A percentile compares a stretch with the other conserved stretches of the same genome.
phyloP scores from a whole-genome alignment of 257 asterid species.

The Cordia subcordata region DNA sequence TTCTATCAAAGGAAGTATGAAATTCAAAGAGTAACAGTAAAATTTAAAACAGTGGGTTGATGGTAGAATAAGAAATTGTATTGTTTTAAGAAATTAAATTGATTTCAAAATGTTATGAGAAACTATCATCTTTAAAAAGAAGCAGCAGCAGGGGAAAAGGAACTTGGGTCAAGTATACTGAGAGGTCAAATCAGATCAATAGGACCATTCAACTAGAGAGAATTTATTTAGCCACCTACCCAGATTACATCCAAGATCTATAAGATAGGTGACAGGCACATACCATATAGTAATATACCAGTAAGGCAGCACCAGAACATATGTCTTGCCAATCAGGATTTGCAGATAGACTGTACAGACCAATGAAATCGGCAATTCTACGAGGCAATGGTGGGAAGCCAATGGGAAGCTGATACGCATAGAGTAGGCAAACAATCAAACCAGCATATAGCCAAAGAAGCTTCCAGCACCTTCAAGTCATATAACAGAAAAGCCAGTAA shows the following conservation, averaged over 20 bases:
- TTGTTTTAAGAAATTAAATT: too few relatives aligned
- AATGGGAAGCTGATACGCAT: conserved; percentile 80
- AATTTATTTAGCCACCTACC: background rate
- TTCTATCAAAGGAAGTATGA: too few relatives aligned
- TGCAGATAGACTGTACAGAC: conserved; percentile 61
- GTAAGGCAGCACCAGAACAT: conserved; percentile 69
- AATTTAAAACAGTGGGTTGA: background rate
- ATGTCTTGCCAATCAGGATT: conserved; percentile 71
- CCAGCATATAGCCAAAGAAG: conserved; percentile 86
- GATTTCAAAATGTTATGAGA: background rate
- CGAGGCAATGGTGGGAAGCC: conserved; percentile 46
- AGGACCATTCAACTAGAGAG: conserved; percentile 2
- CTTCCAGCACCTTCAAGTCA: conserved; percentile 91
- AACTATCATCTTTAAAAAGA: background rate
- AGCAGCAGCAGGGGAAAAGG: too few relatives aligned
- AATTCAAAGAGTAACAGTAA: too few relatives aligned
- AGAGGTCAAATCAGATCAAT: background rate
- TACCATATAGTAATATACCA: conserved; percentile 89
- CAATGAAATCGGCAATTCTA: conserved; percentile 48
- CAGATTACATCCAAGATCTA: conserved; percentile 19
- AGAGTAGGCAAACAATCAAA: conserved; percentile 66
- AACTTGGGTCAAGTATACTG: background rate
- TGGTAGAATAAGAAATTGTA: conserved; percentile 1
- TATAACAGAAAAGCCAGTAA: conserved; percentile 30
- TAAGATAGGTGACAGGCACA: conserved; percentile 27